Evolutionary conservation across 2,329 filamentous ascomycete genomes (phyloP), one percentile per base, ranked within the genome.

Genomic region (Epicoccum sorghinum): DNA sequence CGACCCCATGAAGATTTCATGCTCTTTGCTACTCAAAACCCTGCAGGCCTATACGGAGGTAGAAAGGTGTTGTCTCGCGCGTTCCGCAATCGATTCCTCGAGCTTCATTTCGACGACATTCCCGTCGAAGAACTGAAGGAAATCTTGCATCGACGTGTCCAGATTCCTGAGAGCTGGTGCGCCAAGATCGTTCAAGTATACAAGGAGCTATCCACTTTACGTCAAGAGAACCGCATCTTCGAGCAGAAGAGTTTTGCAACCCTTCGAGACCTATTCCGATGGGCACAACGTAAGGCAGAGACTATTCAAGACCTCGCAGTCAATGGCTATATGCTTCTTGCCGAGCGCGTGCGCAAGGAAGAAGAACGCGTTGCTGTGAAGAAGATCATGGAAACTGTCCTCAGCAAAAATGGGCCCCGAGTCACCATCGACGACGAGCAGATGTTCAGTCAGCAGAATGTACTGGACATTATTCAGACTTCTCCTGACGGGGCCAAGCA

Each of bases 171-270:
- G 4, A 93, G 93, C 0, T 95, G 97, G 78, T 96, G 93, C 71
- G 86, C 86, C 59, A 86, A 90, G 46, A 98, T 99, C 54, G 95
- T 99, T 3, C 85, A 88, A 7, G 93, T 98, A 0, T 99, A 99
- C 75, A 90, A 91, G 67, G 92, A 96, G 70, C 84, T 99, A 6
- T 96, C 95, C 0, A 82, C 91, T 4, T 80, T 98, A 36, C 88
- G 96, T 23, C 96, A 99, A 75, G 91, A 93, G 22, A 93, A 87
- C 68, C 83, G 96, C 39, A 79, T 99, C 4, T 99, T 99, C 70
- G 96, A 99, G 77, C 91, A 97, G 68, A 96, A 96, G 75, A 95
- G 93, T 71, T 99, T 99, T 73, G 95, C 96, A 2, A 99, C 95
- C 2, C 80, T 99, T 40, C 85, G 95, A 82, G 95, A 99, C 74